Evolutionary conservation across 2,329 filamentous ascomycete genomes (phyloP).

Genomic region (Rutstroemia sp.): DNA sequence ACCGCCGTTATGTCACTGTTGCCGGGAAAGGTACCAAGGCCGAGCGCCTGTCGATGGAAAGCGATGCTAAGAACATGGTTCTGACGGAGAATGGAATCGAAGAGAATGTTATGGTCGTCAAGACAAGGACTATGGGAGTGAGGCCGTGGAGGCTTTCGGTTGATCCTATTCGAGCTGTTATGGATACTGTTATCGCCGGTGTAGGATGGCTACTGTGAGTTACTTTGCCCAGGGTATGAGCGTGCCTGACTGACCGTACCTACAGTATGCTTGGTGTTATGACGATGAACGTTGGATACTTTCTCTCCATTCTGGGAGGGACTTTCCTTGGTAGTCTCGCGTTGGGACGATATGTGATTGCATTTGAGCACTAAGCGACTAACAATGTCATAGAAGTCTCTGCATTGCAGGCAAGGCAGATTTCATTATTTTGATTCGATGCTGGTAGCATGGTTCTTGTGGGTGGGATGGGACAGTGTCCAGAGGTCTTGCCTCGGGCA

Average conservation of each 20-base stretch:
- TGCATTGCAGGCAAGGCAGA: slow-evolving; percentile 11
- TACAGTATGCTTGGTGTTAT: slow-evolving; percentile 84
- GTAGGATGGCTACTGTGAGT: slow-evolving; percentile 83
- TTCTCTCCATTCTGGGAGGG: slow-evolving; percentile 68
- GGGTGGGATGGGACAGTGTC: background rate
- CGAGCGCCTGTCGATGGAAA: slow-evolving; percentile 32
- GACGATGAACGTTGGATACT: slow-evolving; percentile 83
- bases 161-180: slow-evolving; percentile 63
- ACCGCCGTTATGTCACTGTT: slow-evolving; percentile 70
- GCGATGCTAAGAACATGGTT: slow-evolving; percentile 54
- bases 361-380: slow-evolving; percentile 13
- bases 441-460: background rate
- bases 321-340: slow-evolving; percentile 77
- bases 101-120: slow-evolving; percentile 70
- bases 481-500: background rate
- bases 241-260: slow-evolving; percentile 11
- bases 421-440: background rate
- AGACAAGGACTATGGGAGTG: slow-evolving; percentile 42
- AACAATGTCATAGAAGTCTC: background rate
- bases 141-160: slow-evolving; percentile 77
- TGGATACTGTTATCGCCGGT: slow-evolving; percentile 67
- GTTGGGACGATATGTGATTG: slow-evolving; percentile 25
- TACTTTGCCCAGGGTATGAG: background rate
- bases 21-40: slow-evolving; percentile 43
- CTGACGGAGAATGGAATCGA: slow-evolving; percentile 72